A percentile compares a stretch with the other conserved stretches of the same genome.
Conservation (phyloP, 148 eudicot genomes). For the Camellia granthamiana region DNA sequence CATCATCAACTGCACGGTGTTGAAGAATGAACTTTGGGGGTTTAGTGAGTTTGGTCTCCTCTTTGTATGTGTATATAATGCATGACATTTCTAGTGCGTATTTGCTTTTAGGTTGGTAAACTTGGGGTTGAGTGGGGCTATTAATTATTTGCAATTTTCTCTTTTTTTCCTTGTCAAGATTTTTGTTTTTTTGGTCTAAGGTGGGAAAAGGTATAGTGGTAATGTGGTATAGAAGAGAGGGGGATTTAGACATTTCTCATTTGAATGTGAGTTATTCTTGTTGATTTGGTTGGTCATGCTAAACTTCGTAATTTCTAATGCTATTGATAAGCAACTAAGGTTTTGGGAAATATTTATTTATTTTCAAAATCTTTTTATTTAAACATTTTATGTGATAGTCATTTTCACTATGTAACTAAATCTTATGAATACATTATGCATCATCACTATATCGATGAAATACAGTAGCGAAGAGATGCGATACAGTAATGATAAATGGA, state of each 20-base stretch:
- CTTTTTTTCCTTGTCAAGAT: no score
- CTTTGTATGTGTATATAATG: background rate
- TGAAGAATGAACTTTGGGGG: slow-evolving; percentile 5
- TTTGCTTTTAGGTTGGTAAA: background rate
- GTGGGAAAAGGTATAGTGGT: background rate
- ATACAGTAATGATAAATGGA: no score
- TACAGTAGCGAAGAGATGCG: no score
- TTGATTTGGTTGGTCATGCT: background rate
- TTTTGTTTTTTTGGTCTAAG: background rate
- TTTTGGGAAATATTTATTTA: background rate
- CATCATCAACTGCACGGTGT: background rate
- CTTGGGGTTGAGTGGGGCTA: background rate
- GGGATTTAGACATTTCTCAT: background rate
- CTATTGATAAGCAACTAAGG: background rate
- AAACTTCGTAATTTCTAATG: background rate
- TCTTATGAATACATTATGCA: no score
- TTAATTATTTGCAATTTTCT: no score
- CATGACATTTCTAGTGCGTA: background rate
- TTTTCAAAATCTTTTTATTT: background rate
- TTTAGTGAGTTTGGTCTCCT: slow-evolving; percentile 1
- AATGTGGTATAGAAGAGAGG: slow-evolving; percentile 22
- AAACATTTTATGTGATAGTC: no score
- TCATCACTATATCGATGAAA: no score
- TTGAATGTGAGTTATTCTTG: background rate
- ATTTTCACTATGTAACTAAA: no score